A percentile compares a stretch with the other conserved stretches of the same genome.
These are phyloP conservation scores for Typha latifolia DNA, from an alignment of 176 grass and related monocot species.

Conservation along the genomic window DNA sequence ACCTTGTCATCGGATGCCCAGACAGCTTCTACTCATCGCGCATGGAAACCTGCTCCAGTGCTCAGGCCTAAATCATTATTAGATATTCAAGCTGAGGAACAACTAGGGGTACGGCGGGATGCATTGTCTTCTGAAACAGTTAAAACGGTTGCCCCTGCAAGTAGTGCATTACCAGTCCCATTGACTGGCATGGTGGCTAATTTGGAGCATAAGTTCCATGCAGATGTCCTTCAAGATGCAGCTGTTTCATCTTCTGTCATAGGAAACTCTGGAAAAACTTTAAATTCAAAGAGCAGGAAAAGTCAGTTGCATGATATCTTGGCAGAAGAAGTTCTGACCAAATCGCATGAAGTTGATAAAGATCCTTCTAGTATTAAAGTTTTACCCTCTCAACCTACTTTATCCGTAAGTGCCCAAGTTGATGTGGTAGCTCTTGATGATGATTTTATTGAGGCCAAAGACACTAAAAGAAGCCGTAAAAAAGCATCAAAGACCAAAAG, in stretches of 20 bases:
- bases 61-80: slow-evolving; percentile 81
- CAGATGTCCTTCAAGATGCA: slow-evolving; percentile 20
- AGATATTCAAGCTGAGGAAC: slow-evolving; percentile 97
- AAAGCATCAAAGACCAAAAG: slow-evolving; percentile 70
- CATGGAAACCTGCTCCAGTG: slow-evolving; percentile 73
- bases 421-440: slow-evolving; percentile 43
- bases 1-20: slow-evolving; percentile 27
- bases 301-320: slow-evolving; percentile 76
- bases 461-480: slow-evolving; percentile 82
- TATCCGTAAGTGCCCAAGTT: slow-evolving; percentile 8
- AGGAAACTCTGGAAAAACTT: slow-evolving; percentile 28
- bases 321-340: slow-evolving; percentile 72
- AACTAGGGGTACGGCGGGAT: slow-evolving; percentile 47
- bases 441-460: slow-evolving; percentile 96
- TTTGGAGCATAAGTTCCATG: slow-evolving; percentile 33
- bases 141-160: slow-evolving; percentile 14
- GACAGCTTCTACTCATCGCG: slow-evolving; percentile 26
- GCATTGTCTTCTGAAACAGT: slow-evolving; percentile 21
- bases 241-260: no score
- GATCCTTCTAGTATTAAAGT: slow-evolving; percentile 24
- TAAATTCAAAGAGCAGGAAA: slow-evolving; percentile 56
- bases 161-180: slow-evolving; percentile 33
- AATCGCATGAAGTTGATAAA: slow-evolving; percentile 42
- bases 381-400: no score
- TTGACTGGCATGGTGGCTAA: slow-evolving; percentile 42